Conservation (phyloP, 2,329 filamentous ascomycete species). For the Epichloe coenophiala region DNA sequence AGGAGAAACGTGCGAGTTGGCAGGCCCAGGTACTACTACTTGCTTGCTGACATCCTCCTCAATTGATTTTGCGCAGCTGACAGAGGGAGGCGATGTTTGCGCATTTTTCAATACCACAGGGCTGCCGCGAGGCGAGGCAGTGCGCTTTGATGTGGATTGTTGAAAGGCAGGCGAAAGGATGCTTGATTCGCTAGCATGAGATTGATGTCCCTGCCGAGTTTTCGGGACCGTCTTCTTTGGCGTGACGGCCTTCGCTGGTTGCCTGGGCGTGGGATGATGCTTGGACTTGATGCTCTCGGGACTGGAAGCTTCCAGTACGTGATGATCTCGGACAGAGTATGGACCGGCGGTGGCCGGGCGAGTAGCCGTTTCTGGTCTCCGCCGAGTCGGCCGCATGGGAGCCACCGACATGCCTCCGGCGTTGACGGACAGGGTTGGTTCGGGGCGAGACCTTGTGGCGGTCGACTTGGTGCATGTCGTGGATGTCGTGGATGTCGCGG, state of each 20-base stretch:
- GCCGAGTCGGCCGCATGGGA: slow-evolving; percentile 47
- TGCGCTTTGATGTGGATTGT: slow-evolving; percentile 15
- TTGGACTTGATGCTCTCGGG: slow-evolving; percentile 34
- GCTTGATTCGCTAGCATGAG: slow-evolving; percentile 38
- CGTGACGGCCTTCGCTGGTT: slow-evolving; percentile 30
- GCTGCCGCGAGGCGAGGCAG: slow-evolving; percentile 28
- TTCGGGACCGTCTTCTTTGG: slow-evolving; percentile 36
- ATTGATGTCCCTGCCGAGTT: slow-evolving; percentile 31
- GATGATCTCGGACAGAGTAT: slow-evolving; percentile 46
- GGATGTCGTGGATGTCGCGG: slow-evolving; percentile 7
- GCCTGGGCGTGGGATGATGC: slow-evolving; percentile 32
- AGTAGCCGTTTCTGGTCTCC: slow-evolving; percentile 41
- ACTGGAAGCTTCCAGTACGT: slow-evolving; percentile 24
- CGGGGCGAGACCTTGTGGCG: slow-evolving; percentile 27
- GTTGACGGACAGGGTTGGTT: slow-evolving; percentile 29
- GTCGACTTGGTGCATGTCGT: slow-evolving; percentile 19
- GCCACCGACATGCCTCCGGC: slow-evolving; percentile 49
- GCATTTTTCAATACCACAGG: slow-evolving; percentile 26
- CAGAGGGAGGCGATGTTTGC: slow-evolving; percentile 14
- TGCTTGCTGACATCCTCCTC: slow-evolving; percentile 41
- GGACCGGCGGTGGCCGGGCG: slow-evolving; percentile 52
- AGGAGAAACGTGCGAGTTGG: slow-evolving; percentile 22
- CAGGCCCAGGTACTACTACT: slow-evolving; percentile 35
- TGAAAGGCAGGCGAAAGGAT: slow-evolving; percentile 30
- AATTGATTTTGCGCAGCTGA: slow-evolving; percentile 33